phyloP scores from a whole-genome alignment of 2,329 filamentous ascomycete genomes.

The Sporothrix pallida region DNA sequence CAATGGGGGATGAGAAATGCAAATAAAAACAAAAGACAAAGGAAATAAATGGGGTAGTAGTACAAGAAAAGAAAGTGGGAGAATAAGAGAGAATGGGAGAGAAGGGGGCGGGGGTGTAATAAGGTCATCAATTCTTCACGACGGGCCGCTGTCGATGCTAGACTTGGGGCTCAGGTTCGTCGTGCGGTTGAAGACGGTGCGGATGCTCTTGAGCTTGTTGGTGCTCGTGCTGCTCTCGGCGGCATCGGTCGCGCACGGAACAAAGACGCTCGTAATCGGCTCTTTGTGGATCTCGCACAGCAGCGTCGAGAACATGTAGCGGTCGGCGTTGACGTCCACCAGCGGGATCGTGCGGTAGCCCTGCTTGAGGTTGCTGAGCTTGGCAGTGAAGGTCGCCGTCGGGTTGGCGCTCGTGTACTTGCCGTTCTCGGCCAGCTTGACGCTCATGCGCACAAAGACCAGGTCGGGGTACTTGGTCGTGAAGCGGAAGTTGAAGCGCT shows the following conservation, averaged over 20 bases:
- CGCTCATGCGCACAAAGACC: conserved; percentile 90
- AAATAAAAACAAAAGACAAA: conserved; percentile 2
- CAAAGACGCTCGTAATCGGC: conserved; percentile 61
- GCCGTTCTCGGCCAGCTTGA: conserved; percentile 83
- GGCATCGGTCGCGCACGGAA: conserved; percentile 53
- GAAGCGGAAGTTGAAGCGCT: conserved; percentile 77
- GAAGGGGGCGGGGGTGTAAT: not conserved
- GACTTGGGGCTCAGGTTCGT: conserved; percentile 58
- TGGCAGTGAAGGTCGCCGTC: conserved; percentile 87
- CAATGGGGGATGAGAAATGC: not conserved
- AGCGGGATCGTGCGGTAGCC: conserved; percentile 92
- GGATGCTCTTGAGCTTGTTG: conserved; percentile 59
- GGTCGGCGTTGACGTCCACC: conserved; percentile 85
- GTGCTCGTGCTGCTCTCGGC: conserved; percentile 41
- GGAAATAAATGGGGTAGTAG: conserved; percentile 4
- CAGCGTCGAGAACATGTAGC: conserved; percentile 91
- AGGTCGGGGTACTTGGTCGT: conserved; percentile 95
- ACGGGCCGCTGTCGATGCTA: conserved; percentile 50
- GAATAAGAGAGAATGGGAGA: not conserved
- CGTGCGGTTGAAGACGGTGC: conserved; percentile 59
- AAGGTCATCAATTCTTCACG: conserved; percentile 29
- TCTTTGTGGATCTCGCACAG: conserved; percentile 84
- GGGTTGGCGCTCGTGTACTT: conserved; percentile 67
- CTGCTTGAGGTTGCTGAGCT: conserved; percentile 85
- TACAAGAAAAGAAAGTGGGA: conserved; percentile 16